Conservation (phyloP, 345 rosid genomes). For the Eucalyptus camaldulensis region DNA sequence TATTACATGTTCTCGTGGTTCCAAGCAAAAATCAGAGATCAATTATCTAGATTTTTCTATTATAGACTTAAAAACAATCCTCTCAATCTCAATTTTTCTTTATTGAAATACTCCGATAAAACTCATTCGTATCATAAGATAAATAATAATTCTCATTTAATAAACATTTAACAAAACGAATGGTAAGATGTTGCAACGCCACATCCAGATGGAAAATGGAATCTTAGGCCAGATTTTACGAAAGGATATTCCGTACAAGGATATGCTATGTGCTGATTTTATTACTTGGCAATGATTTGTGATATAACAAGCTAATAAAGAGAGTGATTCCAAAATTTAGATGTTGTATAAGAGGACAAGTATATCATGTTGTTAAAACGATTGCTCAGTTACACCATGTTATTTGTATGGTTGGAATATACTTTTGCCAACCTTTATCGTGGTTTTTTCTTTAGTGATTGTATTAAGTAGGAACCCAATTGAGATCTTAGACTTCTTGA, state of each 20-base stretch:
- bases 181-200: rapidly evolving
- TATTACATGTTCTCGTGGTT: background rate
- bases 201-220: background rate
- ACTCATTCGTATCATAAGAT: background rate
- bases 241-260: rapidly evolving
- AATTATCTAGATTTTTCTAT: background rate
- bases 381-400: background rate
- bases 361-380: rapidly evolving
- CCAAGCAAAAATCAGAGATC: background rate
- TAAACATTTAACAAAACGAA: background rate
- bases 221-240: rapidly evolving
- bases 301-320: background rate
- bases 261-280: background rate
- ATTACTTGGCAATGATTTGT: background rate
- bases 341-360: rapidly evolving
- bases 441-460: background rate
- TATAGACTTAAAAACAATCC: background rate
- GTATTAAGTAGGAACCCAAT: background rate
- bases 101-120: background rate
- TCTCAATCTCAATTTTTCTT: background rate
- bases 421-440: background rate
- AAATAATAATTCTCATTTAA: background rate
- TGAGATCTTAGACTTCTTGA: background rate
- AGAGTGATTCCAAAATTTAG: background rate
- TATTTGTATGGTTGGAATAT: rapidly evolving